These are phyloP conservation scores for Musa troglodytarum DNA, from an alignment of 176 grass and related monocot genomes.

Conservation along the genomic window DNA sequence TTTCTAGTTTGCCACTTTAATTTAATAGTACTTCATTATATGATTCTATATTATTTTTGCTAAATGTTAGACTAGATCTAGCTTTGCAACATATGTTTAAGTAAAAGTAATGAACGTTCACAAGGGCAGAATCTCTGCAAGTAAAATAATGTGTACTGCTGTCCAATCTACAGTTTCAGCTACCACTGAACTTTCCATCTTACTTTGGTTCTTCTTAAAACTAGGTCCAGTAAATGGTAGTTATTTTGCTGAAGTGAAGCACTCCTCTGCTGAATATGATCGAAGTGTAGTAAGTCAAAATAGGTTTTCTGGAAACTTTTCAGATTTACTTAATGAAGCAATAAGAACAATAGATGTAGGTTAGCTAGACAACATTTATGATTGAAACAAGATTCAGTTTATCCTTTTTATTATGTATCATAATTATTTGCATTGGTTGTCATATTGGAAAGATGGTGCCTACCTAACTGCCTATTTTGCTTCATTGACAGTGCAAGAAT, in stretches of 20 bases:
- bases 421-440: too few species aligned
- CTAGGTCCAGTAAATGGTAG: neutral
- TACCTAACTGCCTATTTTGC: too few species aligned
- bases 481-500: too few species aligned
- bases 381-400: too few species aligned
- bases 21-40: neutral
- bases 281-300: slow-evolving; percentile 4
- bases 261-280: neutral
- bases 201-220: neutral
- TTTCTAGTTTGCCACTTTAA: neutral
- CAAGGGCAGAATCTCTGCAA: slow-evolving; percentile 24
- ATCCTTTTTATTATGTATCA: too few species aligned
- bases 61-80: slow-evolving; percentile 23
- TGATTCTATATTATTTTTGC: slow-evolving; percentile 1
- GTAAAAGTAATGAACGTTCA: slow-evolving; percentile 29
- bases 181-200: neutral
- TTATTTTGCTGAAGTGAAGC: neutral
- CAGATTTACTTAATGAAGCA: neutral
- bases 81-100: slow-evolving; percentile 44
- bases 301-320: neutral
- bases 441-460: too few species aligned
- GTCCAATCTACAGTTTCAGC: neutral
- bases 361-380: neutral
- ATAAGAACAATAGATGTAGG: neutral
- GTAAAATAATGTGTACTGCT: slow-evolving; percentile 16